A percentile compares a stretch with the other conserved stretches of the same genome.
Evolutionary conservation across 2,329 filamentous ascomycete species (phyloP).

Genomic region (Colletotrichum sp.): DNA sequence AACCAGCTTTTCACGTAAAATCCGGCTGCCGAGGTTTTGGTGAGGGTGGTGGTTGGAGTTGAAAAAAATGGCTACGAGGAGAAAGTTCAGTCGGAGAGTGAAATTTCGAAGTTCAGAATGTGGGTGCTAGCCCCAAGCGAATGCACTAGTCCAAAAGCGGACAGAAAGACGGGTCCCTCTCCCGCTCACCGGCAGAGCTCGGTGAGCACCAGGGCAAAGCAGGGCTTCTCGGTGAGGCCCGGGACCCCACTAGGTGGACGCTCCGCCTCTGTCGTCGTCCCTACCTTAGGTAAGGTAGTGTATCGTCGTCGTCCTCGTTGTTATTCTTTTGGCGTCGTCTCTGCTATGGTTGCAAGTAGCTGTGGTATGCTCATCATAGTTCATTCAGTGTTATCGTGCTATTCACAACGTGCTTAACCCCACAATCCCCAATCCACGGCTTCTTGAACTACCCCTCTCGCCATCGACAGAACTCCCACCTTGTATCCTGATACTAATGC

Average conservation of each 20-base stretch:
- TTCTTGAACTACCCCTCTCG: background rate
- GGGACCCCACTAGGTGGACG: background rate
- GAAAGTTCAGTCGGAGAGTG: background rate
- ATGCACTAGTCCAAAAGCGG: slow-evolving; percentile 15
- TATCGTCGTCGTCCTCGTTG: background rate
- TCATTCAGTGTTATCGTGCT: background rate
- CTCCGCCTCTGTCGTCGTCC: background rate
- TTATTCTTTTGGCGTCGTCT: background rate
- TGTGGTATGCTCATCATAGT: background rate
- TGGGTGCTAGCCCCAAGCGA: slow-evolving; percentile 30
- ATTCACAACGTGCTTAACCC: background rate
- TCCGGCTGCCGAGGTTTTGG: slow-evolving; percentile 22
- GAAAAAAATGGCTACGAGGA: background rate
- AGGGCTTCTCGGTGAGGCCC: background rate
- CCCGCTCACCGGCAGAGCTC: background rate
- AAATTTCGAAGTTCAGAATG: slow-evolving; percentile 27
- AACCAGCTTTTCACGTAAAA: slow-evolving; percentile 27
- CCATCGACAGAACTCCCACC: background rate
- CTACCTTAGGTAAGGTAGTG: no score
- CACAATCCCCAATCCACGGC: background rate
- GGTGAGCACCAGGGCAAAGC: background rate
- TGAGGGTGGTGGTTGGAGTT: slow-evolving; percentile 18
- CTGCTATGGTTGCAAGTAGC: background rate
- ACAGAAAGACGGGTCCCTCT: background rate
- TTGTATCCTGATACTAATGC: background rate